phyloP scores from a whole-genome alignment of 306 rosid genomes.

The Glycine tomentella region DNA sequence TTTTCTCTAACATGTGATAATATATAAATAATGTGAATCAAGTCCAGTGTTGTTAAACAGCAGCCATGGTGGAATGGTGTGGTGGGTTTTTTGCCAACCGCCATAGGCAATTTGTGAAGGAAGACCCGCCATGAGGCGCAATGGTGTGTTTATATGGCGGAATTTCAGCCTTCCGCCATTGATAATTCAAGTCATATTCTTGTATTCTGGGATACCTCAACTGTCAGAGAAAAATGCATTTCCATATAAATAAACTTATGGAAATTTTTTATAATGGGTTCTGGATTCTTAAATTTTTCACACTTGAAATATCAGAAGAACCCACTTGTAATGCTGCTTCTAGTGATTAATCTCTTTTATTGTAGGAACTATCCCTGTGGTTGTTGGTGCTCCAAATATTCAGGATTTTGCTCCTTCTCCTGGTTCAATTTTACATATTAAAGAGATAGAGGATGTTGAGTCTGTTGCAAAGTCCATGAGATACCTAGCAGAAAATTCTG shows the following conservation, averaged over 20 bases:
- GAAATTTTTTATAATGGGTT: constrained; percentile 5
- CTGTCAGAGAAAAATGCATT: constrained; percentile 1
- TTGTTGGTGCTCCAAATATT: constrained; percentile 94
- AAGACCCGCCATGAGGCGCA: no score
- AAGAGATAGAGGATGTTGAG: constrained; percentile 68
- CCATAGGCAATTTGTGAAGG: no score
- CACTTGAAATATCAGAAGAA: not conserved
- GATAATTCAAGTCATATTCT: not conserved
- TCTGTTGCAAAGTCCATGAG: constrained; percentile 79
- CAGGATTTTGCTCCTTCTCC: constrained; percentile 84
- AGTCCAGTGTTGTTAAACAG: not conserved
- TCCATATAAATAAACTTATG: not conserved
- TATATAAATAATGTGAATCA: constrained; percentile 2
- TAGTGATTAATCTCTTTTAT: constrained; percentile 42
- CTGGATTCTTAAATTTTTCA: not conserved
- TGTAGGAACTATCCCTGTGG: constrained; percentile 89
- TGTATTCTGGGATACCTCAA: constrained; percentile 18
- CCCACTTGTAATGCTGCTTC: constrained; percentile 15
- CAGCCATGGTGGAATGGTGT: no score
- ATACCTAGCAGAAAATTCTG: constrained; percentile 75
- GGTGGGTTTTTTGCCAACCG: no score
- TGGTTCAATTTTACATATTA: constrained; percentile 79
- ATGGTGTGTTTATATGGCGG: no score
- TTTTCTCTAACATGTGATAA: not conserved
- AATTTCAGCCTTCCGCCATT: no score